Evolutionary conservation across 2,329 filamentous ascomycete species (phyloP).

Genomic region (Leptographium galeiforme): DNA sequence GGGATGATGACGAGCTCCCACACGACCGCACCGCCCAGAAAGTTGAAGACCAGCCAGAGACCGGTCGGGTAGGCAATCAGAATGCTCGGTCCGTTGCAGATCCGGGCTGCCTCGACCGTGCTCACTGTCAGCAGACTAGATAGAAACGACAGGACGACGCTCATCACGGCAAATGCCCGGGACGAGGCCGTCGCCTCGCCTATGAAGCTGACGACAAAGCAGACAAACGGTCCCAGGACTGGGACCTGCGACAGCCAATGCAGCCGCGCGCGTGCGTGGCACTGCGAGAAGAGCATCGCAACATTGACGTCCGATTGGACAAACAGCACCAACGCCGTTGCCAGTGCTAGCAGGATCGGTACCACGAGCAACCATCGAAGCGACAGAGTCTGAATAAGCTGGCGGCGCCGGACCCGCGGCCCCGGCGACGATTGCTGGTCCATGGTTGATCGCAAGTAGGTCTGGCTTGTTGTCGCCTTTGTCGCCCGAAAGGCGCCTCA

Average conservation of each 20-base stretch:
- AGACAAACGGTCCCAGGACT: slow-evolving; percentile 29
- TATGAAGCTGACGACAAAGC: slow-evolving; percentile 39
- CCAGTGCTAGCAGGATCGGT: slow-evolving; percentile 31
- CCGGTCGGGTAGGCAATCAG: slow-evolving; percentile 22
- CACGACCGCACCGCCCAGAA: slow-evolving; percentile 34
- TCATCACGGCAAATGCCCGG: slow-evolving; percentile 27
- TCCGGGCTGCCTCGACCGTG: slow-evolving; percentile 34
- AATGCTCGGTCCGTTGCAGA: slow-evolving; percentile 20
- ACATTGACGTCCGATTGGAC: slow-evolving; percentile 35
- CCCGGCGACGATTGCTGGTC: background rate
- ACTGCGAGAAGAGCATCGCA: slow-evolving; percentile 39
- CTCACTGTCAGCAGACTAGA: slow-evolving; percentile 34
- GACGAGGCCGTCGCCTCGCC: slow-evolving; percentile 25
- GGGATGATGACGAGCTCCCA: slow-evolving; percentile 39
- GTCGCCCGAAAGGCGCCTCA: background rate
- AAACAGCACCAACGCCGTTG: slow-evolving; percentile 28
- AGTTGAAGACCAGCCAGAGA: slow-evolving; percentile 32
- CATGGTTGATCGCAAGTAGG: too few relatives aligned
- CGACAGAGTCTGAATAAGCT: slow-evolving; percentile 7
- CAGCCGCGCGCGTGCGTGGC: slow-evolving; percentile 32
- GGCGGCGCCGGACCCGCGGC: background rate
- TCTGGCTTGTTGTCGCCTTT: background rate
- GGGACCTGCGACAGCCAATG: slow-evolving; percentile 30
- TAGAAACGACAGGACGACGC: slow-evolving; percentile 28
- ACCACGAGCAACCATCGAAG: slow-evolving; percentile 38